These are phyloP conservation scores for Mycosphaerella sp. DNA, from an alignment of 2,329 filamentous ascomycete species.

Conservation along the genomic window DNA sequence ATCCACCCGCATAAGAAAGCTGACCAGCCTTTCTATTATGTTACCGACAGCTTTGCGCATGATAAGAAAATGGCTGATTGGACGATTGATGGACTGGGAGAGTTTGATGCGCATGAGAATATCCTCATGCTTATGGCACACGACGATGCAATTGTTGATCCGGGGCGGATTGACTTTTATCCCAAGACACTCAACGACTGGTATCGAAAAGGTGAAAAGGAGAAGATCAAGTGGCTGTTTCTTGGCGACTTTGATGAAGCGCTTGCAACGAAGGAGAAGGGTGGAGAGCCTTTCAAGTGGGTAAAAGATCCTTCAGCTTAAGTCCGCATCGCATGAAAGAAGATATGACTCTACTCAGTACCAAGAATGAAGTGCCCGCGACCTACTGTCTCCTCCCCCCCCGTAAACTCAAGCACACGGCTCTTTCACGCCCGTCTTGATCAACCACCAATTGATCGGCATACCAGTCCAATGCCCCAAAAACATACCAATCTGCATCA, in stretches of 20 bases:
- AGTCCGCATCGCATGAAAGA: no score
- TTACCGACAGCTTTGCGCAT: slow-evolving; percentile 31
- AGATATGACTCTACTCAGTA: no score
- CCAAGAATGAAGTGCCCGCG: not conserved
- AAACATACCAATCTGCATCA: slow-evolving; percentile 33
- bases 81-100: slow-evolving; percentile 31
- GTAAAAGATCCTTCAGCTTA: slow-evolving; percentile 13
- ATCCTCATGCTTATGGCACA: slow-evolving; percentile 32
- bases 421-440: slow-evolving; percentile 11
- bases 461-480: slow-evolving; percentile 29
- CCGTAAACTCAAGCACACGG: slow-evolving; percentile 3
- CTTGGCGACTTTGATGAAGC: slow-evolving; percentile 46
- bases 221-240: slow-evolving; percentile 39
- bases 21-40: slow-evolving; percentile 35
- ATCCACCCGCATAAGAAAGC: slow-evolving; percentile 36
- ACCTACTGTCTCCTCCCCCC: not conserved
- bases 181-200: slow-evolving; percentile 32
- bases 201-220: slow-evolving; percentile 27
- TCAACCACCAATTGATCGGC: slow-evolving; percentile 31
- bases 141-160: slow-evolving; percentile 30
- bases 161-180: slow-evolving; percentile 37
- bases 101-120: slow-evolving; percentile 33
- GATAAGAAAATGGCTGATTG: slow-evolving; percentile 34
- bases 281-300: slow-evolving; percentile 22
- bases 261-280: slow-evolving; percentile 30